Evolutionary conservation across 1,139 yeast genomes (phyloP).

Genomic region (Debaryomycetaceae sp.): DNA sequence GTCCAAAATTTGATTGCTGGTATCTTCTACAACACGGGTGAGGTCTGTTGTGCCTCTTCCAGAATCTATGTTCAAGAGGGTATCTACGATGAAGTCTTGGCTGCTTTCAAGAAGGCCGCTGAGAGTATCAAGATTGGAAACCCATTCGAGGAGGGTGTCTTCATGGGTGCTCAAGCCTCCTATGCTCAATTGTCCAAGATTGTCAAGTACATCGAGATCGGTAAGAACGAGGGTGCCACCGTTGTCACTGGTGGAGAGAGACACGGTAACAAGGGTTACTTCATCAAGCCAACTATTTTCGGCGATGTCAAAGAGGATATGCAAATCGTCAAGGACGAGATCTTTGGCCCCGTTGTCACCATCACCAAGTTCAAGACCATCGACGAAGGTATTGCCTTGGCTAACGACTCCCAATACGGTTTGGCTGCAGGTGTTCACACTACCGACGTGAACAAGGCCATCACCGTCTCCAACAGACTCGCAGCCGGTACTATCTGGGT

Average conservation of each 20-base stretch:
- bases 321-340: constrained; percentile 76
- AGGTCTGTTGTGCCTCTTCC: constrained; percentile 86
- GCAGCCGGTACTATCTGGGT: constrained; percentile 26
- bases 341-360: constrained; percentile 83
- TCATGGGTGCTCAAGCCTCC: constrained; percentile 88
- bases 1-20: constrained; percentile 54
- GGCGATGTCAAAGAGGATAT: constrained; percentile 64
- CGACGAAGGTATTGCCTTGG: constrained; percentile 66
- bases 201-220: constrained; percentile 66
- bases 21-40: constrained; percentile 77
- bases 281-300: constrained; percentile 76
- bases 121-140: constrained; percentile 63
- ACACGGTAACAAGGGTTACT: constrained; percentile 66
- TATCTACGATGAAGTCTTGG: constrained; percentile 64
- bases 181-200: constrained; percentile 72
- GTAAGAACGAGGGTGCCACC: constrained; percentile 73
- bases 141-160: constrained; percentile 68
- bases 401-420: constrained; percentile 76
- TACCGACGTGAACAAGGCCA: constrained; percentile 49
- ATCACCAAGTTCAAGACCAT: constrained; percentile 67
- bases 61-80: constrained; percentile 76
- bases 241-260: constrained; percentile 77
- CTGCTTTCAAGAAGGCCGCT: constrained; percentile 56
- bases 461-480: constrained; percentile 20
- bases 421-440: constrained; percentile 81